Evolutionary conservation across 257 asterid genomes (phyloP), one percentile per base, ranked within the genome.

Genomic region (Solanum pinnatisectum): DNA sequence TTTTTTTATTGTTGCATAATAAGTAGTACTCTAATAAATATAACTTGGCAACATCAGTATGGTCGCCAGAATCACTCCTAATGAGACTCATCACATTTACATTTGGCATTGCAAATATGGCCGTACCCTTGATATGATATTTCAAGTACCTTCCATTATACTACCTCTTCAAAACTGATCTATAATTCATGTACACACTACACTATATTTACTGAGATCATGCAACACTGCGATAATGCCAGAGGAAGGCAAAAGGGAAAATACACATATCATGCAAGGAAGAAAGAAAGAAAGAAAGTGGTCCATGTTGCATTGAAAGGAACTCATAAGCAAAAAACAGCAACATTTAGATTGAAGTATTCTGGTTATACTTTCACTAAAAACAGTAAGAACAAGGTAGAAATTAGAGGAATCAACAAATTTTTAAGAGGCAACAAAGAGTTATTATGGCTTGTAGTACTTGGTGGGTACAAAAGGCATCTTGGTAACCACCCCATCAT

Each of bases 401-500:
- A 7, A 81, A 81, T 46, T 46, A 46, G 85, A 81, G 85, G 85
- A 46, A 81, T 81, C 40, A 46, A 46, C 14, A 60, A 46, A 56
- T 70, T 46, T 67, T 71, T 6, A 36, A 22, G 88, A 46, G 25
- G 73, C 65, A 85, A 68, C 76, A 42, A 79, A 30, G 44, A 91
- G 76, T 87, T 91, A 94, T 87, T 90, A 82, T 67, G 97, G 94
- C 96, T 95, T 94, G 93, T 95, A 95, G 92, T 95, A 96, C 93
- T 94, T 94, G 68, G 95, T 90, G 67, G 98, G 96, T 59, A 95
- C 98, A 67, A 96, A 95, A 14, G 98, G 98, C 99, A 96, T 93
- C 91, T 96, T 96, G 12, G 99, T 95, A 78, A 97, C 90, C 2
- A 90, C 86, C n/a, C 98, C 99, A 86, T 96, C 98, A 20, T 97